Base-by-base conservation (phyloP, 345 rosid species). In the Corchorus olitorius region DNA sequence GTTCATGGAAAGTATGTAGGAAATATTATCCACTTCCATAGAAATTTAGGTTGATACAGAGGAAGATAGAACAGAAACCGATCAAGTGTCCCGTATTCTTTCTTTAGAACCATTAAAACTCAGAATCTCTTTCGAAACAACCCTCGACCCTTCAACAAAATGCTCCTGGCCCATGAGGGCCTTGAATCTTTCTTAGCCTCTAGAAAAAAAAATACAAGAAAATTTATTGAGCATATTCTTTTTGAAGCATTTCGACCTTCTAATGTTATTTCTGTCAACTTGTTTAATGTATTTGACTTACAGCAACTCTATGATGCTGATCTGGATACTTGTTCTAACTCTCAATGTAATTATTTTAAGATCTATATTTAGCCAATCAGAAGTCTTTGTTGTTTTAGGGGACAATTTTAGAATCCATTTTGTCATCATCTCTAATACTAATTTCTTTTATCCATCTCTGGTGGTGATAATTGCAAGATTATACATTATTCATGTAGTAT, bases 131-230 rank as follows among this genome's bases (percentile, higher is more conserved):
- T 63, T 63, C 2, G 22, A 63, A 63, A 4, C 22, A 63, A 63
- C 37, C 37, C 13, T 63, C 68, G 22, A 37, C 68, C 68, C 68
- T 63, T 37, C 48, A 63, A 63, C 13, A 35, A 63, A 63, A 63
- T 37, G 48, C 48, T 63, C 13, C 22, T 37, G 68, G 68, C 12
- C 68, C 48, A 63, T 35, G 46, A 63, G 46, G 67, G 67, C 68
- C 46, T 39, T 63, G 16, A 37, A 63, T 63, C 45, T 63, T 35
- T 63, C 67, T 35, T 63, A 35, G 67, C 67, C 67, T 63, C 67
- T 11, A 37, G n/a, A 14, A 61, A 61, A 2, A 61, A 45, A 61
- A 8, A 1, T 6, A 0, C 27, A 61, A 12, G 34, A 4, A 33
- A 63, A 37, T 63, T 35, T 2, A 27, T 63, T 63, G 46, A 35